Percentiles rank a stretch among this genome's conserved stretches.
phyloP scores from a whole-genome alignment of 768 basidiomycete species.

The Leucogyrophana mollusca region DNA sequence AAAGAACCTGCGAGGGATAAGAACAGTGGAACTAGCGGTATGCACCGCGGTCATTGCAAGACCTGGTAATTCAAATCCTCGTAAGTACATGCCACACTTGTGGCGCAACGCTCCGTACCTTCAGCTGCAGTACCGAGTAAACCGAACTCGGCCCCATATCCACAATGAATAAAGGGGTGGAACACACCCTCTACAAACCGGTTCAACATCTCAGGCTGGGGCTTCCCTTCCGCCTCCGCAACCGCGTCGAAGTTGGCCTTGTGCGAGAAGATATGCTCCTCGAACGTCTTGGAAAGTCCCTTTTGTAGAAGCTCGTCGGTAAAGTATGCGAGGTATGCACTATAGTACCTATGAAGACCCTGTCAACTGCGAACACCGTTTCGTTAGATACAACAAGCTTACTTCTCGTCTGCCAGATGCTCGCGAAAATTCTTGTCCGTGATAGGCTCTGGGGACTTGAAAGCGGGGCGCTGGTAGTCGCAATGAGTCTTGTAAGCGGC shows the following conservation, averaged over 20 bases:
- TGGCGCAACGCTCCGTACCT: constrained; percentile 36
- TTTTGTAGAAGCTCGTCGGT: constrained; percentile 39
- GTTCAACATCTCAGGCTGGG: constrained; percentile 52
- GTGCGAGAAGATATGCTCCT: constrained; percentile 55
- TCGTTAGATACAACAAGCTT: constrained; percentile 13
- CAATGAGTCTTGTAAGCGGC: constrained; percentile 34
- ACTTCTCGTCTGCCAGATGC: constrained; percentile 60
- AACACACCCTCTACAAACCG: constrained; percentile 56
- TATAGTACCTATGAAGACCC: constrained; percentile 47
- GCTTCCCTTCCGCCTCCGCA: constrained; percentile 13
- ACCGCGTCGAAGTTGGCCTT: constrained; percentile 40
- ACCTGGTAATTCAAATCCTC: constrained; percentile 32
- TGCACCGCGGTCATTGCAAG: constrained; percentile 57
- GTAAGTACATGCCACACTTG: too few species aligned
- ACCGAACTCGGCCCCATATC: constrained; percentile 63
- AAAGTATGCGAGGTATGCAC: constrained; percentile 60
- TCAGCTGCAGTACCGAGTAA: constrained; percentile 60
- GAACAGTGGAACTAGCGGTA: constrained; percentile 17
- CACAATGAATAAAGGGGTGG: constrained; percentile 65
- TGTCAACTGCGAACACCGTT: background rate
- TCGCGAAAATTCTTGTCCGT: constrained; percentile 47
- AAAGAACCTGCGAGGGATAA: constrained; percentile 18
- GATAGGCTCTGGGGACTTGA: constrained; percentile 45
- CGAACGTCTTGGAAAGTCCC: constrained; percentile 42
- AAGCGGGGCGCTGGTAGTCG: constrained; percentile 33